Evolutionary conservation across 371 early-diverging fungal species (phyloP), one percentile per base, ranked within the genome.

Genomic region (Fennellomyces sp.): DNA sequence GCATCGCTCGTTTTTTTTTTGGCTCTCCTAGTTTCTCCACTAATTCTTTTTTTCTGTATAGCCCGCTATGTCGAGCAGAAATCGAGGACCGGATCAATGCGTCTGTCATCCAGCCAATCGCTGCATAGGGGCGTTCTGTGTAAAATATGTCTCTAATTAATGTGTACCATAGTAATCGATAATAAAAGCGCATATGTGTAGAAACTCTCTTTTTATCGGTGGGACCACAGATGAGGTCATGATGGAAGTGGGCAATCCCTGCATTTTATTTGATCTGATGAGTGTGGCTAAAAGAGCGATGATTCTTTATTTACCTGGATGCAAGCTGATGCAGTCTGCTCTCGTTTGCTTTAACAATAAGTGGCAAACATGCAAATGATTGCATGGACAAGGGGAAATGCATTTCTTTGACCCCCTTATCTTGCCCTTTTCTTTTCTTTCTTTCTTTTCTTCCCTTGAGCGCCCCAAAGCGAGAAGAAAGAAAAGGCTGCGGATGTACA

Each of bases 61-160:
- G 72, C 48, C 72, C 58, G 36, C 33, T 72, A 19, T 72, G 72
- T 60, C 58, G 72, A 12, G 59, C 63, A 25, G 49, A 51, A 13
- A 72, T 72, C 31, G 25, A 47, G 45, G 51, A 50, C 17, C 56
- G 55, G 26, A 25, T 54, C n/a, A 35, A 29, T 27, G n/a, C 28
- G 26, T 19, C 52, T 23, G 23, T 7, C 3, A 45, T n/a, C n/a
- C n/a, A n/a, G n/a, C n/a, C n/a, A n/a, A n/a, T n/a, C n/a, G n/a
- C n/a, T n/a, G n/a, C n/a, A n/a, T n/a, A n/a, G n/a, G n/a, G n/a
- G n/a, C n/a, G n/a, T n/a, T n/a, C n/a, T n/a, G n/a, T n/a, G n/a
- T n/a, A n/a, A n/a, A n/a, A n/a, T n/a, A n/a, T n/a, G n/a, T n/a
- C n/a, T n/a, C n/a, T n/a, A n/a, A 39, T 13, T 1, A 39, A 39